Conservation (phyloP, 148 eudicot genomes). For the Fagopyrum homotropicum region DNA sequence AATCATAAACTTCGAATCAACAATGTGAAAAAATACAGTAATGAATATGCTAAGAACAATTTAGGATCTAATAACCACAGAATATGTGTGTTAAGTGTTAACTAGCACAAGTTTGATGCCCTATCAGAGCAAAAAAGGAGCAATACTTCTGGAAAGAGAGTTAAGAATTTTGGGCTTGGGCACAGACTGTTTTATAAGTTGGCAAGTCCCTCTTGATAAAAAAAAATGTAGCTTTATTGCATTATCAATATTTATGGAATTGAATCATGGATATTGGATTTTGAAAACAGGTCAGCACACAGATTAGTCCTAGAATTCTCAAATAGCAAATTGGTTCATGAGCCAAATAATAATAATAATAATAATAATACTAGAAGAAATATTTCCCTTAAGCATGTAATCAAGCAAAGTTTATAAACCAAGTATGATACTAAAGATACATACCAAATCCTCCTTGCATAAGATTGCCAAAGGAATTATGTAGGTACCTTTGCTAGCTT, state of each 20-base stretch:
- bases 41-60: background rate
- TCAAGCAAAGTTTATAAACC: conserved; percentile 2
- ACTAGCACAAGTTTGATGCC: background rate
- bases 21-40: background rate
- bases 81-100: background rate
- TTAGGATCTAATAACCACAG: background rate
- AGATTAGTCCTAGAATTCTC: background rate
- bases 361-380: background rate
- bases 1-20: conserved; percentile 5
- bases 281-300: background rate
- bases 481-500: conserved; percentile 34
- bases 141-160: background rate
- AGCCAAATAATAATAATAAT: background rate
- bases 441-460: conserved; percentile 45
- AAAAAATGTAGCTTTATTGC: background rate
- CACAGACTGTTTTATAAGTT: background rate
- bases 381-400: background rate
- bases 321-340: background rate
- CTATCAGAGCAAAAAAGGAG: background rate
- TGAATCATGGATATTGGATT: background rate
- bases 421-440: conserved; percentile 10
- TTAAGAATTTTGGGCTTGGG: background rate
- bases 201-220: background rate
- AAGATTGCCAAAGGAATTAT: conserved; percentile 57
- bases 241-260: background rate